These are phyloP conservation scores for Hemileia vastatrix DNA, from an alignment of 1,284 basidiomycete genomes.

Conservation along the genomic window DNA sequence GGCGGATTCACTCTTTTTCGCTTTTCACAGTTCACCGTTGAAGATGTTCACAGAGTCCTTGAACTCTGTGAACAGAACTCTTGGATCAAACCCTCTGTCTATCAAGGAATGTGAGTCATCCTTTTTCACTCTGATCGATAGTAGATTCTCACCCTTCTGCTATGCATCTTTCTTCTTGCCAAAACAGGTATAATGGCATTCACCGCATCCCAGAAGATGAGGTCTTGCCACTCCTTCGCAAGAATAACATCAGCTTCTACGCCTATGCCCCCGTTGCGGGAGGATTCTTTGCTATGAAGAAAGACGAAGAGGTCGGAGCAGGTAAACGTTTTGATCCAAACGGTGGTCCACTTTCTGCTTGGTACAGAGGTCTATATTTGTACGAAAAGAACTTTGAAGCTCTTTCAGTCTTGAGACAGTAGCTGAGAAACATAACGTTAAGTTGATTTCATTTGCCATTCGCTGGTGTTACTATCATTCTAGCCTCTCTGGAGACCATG, in stretches of 20 bases:
- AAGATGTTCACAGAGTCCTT: slow-evolving; percentile 61
- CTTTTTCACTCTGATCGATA: too few species aligned
- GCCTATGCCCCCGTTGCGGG: slow-evolving; percentile 31
- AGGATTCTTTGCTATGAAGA: slow-evolving; percentile 28
- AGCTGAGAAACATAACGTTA: slow-evolving; percentile 26
- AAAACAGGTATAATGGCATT: slow-evolving; percentile 29
- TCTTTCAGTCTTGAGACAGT: slow-evolving; percentile 24
- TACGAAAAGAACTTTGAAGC: slow-evolving; percentile 34
- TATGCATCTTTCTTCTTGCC: not conserved
- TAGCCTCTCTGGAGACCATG: too few species aligned
- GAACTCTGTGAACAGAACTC: slow-evolving; percentile 52
- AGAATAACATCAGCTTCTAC: slow-evolving; percentile 32
- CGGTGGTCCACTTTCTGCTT: not conserved
- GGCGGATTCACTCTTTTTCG: too few species aligned
- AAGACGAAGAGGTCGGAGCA: slow-evolving; percentile 4
- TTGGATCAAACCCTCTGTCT: slow-evolving; percentile 57
- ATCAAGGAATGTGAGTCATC: slow-evolving; percentile 62
- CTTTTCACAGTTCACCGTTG: slow-evolving; percentile 31
- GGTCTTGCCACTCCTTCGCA: slow-evolving; percentile 31
- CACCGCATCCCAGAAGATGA: slow-evolving; percentile 27
- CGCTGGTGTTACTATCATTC: too few species aligned
- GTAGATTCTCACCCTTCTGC: not conserved
- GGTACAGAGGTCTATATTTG: slow-evolving; percentile 31
- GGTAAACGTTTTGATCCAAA: slow-evolving; percentile 32
- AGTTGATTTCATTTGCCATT: slow-evolving; percentile 29